A percentile compares a stretch with the other conserved stretches of the same genome.
These are phyloP conservation scores for Neurospora tetraspora DNA, from an alignment of 495 filamentous ascomycete genomes.

Conservation along the genomic window DNA sequence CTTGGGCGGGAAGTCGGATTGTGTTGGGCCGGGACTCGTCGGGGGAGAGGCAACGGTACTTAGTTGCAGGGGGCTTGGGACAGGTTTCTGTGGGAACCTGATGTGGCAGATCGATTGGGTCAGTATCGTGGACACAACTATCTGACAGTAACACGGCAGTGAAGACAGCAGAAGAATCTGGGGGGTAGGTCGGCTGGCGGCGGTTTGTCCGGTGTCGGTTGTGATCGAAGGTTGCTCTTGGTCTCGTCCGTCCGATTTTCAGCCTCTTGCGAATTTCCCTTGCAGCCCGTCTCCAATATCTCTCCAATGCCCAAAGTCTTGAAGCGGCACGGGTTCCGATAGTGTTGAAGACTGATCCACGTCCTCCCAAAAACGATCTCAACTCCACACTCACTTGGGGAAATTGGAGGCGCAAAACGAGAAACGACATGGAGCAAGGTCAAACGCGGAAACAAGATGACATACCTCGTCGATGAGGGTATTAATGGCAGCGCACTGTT, in stretches of 20 bases:
- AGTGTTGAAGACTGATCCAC: too few relatives aligned
- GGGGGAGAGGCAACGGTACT: slow-evolving; percentile 29
- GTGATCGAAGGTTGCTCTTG: neutral
- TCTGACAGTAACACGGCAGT: slow-evolving; percentile 25
- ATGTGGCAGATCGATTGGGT: slow-evolving; percentile 16
- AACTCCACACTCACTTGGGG: slow-evolving; percentile 1
- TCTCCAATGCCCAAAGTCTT: neutral
- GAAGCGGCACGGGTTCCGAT: neutral
- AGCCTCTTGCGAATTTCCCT: neutral
- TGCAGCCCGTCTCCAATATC: neutral
- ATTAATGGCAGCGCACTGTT: slow-evolving; percentile 17
- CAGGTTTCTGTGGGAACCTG: slow-evolving; percentile 31
- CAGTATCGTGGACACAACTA: slow-evolving; percentile 26
- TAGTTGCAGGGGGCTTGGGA: slow-evolving; percentile 33
- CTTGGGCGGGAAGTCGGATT: slow-evolving; percentile 24
- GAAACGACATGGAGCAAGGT: neutral
- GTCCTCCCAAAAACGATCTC: neutral
- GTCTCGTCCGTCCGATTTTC: neutral
- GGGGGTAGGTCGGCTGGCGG: slow-evolving; percentile 9
- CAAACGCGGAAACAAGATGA: neutral
- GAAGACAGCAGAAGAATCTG: slow-evolving; percentile 11
- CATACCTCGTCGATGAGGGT: slow-evolving; percentile 9
- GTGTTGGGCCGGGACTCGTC: slow-evolving; percentile 32
- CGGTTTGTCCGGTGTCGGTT: slow-evolving; percentile 4
- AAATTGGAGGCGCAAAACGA: neutral